Evolutionary conservation across 2,329 filamentous ascomycete genomes (phyloP), one percentile per base, ranked within the genome.

Genomic region (Coniochaeta sp.): DNA sequence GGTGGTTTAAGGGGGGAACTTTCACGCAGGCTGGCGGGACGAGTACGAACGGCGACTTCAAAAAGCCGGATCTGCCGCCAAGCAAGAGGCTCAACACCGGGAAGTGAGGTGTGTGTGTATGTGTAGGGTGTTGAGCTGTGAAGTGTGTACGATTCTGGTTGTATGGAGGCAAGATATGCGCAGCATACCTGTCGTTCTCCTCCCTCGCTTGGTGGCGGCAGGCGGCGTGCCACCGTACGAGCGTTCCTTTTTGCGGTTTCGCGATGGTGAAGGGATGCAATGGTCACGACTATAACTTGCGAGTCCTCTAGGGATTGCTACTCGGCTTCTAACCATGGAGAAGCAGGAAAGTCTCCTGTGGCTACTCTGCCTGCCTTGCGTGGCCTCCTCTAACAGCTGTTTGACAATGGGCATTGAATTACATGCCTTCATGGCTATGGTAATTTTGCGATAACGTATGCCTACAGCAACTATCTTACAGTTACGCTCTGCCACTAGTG

Each of bases 1-100:
- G 91, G 40, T 99, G 92, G 89, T 99, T 99, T 79, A 96, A 95
- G 74, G 90, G 91, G 55, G 95, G 95, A n/a, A 93, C 91, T 0
- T 99, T 99, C 70, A 97, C 95, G 9, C 93, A 97, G 73, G 84
- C 96, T 60, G 86, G 86, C 11, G 77, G 78, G 12, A 70, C 70
- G 26, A 84, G 84, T 31, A 19, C 38, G 56, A 64, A 64, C 64
- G 58, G 70, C 54, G 85, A 80, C 0, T 96, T 97, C 81, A 96
- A 93, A 74, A 89, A 96, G 43, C 92, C 93, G 17, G 82, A 81
- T 2, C 71, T 93, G 65, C 91, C 91, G 17, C 77, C 84, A 28
- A 81, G 77, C 59, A 97, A 97, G 79, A 92, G 86, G 74, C 77
- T 87, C 28, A 84, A 90, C 70, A 87, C 82, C 1, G 86, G 85